These are phyloP conservation scores for Rhizopogon parksii DNA, from an alignment of 1,284 basidiomycete genomes.

Conservation along the genomic window DNA sequence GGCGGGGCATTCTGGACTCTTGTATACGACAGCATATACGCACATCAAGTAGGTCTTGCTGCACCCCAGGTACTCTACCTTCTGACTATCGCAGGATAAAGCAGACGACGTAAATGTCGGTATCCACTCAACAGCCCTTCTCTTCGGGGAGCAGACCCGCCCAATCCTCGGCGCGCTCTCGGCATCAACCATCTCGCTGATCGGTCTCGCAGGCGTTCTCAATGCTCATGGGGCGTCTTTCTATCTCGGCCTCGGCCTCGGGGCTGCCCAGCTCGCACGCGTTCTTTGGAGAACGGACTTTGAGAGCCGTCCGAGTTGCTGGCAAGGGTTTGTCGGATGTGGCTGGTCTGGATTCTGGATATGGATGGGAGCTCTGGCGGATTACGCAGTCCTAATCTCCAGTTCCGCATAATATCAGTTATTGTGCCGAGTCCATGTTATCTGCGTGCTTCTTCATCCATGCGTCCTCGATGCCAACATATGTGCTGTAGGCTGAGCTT, in stretches of 20 bases:
- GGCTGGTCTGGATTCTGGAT: constrained; percentile 87
- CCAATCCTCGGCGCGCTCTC: constrained; percentile 76
- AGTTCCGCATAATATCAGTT: background rate
- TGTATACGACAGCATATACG: constrained; percentile 97
- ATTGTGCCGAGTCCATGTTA: background rate
- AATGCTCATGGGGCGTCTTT: constrained; percentile 75
- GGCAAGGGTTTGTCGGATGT: constrained; percentile 86
- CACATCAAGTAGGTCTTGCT: constrained; percentile 70
- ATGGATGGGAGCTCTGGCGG: constrained; percentile 76
- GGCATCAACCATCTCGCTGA: constrained; percentile 63
- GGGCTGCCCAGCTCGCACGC: constrained; percentile 74
- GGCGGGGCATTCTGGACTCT: constrained; percentile 92
- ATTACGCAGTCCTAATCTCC: constrained; percentile 51
- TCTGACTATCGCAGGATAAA: constrained; percentile 66
- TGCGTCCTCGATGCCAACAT: too few relatives aligned
- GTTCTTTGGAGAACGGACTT: constrained; percentile 79
- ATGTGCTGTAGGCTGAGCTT: too few relatives aligned
- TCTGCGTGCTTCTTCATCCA: background rate
- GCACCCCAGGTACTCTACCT: background rate
- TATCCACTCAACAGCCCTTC: constrained; percentile 90
- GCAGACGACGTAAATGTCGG: constrained; percentile 82
- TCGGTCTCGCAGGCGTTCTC: constrained; percentile 74
- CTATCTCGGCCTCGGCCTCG: constrained; percentile 72
- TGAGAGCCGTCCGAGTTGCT: constrained; percentile 78
- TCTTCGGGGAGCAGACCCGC: constrained; percentile 77